Base-by-base conservation (phyloP, 371 early-diverging fungal genomes). In the Mucor indicus region DNA sequence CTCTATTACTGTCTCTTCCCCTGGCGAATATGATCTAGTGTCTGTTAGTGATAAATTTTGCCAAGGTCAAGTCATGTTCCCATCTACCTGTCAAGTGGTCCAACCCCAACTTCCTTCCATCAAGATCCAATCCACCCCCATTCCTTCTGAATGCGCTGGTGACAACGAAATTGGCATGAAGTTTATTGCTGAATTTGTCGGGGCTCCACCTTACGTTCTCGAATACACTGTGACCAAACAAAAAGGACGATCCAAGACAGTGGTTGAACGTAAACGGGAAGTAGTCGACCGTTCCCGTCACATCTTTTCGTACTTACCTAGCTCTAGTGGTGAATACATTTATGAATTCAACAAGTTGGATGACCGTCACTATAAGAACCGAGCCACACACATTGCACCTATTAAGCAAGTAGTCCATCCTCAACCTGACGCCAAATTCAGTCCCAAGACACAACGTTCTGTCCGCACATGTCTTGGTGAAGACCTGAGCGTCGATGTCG, bases 401-500 rank as follows among this genome's bases (percentile, higher is more conserved):
- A 60, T 72, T 42, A 54, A 64, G 9, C 77, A 77, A 41, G 42
- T 54, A 1, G 77, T 77, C 1, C 73, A 73, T 53, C 77, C 77
- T 50, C 77, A 77, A 46, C 77, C 77, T 12, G 64, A 72, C 39
- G 77, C 77, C 27, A 48, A 55, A n/a, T 77, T 77, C 43, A 60
- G 23, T n/a, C 4, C 50, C 1, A 44, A 23, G 4, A 24, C 33
- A 5, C 33, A 33, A n/a, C 37, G 39, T 9, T n/a, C 60, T 9
- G 38, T 63, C 5, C 64, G 67, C 12, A 72, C 71, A 0, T 77
- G 77, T 50, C 47, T 72, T 29, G 72, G 72, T 17, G 69, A 77
- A 44, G 50, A 56, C 7, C 29, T 70, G 10, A 51, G 50, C 19
- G 50, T 71, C 7, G 60, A 66, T 40, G 69, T 72, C 13, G 64